Evolutionary conservation across 1,139 yeast species (phyloP).

Genomic region (Geotrichum candidum): DNA sequence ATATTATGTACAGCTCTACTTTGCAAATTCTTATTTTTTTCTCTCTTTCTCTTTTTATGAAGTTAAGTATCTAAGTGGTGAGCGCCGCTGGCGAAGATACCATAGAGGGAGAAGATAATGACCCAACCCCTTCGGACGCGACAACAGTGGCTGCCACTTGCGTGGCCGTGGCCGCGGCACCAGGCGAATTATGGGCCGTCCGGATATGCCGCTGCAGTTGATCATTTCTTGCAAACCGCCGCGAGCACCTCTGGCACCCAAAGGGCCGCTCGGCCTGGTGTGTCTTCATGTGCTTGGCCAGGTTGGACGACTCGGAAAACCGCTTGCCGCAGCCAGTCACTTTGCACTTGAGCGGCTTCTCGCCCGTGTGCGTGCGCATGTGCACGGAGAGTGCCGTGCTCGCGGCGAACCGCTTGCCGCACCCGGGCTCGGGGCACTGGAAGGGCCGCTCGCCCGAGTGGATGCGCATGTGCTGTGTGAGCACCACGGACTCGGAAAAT

Average conservation of each 20-base stretch:
- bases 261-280: constrained; percentile 27
- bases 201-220: constrained; percentile 32
- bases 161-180: not conserved
- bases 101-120: not conserved
- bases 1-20: not conserved
- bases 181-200: constrained; percentile 7
- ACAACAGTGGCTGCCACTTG: not conserved
- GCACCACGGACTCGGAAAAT: constrained; percentile 63
- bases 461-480: constrained; percentile 72
- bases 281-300: constrained; percentile 75
- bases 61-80: not conserved
- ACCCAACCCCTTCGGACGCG: not conserved
- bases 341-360: constrained; percentile 67
- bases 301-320: constrained; percentile 82
- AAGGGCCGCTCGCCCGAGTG: constrained; percentile 87
- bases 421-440: constrained; percentile 53
- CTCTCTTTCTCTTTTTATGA: not conserved
- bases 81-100: not conserved
- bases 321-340: constrained; percentile 76
- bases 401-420: constrained; percentile 69
- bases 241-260: constrained; percentile 28
- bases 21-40: not conserved
- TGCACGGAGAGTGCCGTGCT: constrained; percentile 57
- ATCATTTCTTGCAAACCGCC: constrained; percentile 32
- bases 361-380: constrained; percentile 38